Percentiles rank a stretch among this genome's conserved stretches.
These are phyloP conservation scores for Leucoagaricus sp. DNA, from an alignment of 1,284 basidiomycete genomes.

Conservation along the genomic window DNA sequence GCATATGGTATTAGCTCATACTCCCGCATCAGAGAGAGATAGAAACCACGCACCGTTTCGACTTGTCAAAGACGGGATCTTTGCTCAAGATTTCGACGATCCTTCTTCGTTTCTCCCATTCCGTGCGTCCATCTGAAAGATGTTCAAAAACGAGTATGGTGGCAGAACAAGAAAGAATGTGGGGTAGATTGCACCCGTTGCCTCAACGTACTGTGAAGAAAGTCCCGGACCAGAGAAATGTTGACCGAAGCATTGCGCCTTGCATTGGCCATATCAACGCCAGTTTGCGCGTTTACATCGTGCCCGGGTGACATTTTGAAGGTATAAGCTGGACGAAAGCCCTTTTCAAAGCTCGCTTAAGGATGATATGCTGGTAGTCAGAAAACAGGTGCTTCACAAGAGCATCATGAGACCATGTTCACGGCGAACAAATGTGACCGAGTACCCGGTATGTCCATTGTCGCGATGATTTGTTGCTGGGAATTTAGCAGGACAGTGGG, in stretches of 20 bases:
- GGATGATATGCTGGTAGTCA: background rate
- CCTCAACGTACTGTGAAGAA: conserved; percentile 50
- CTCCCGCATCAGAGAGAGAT: background rate
- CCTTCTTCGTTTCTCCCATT: conserved; percentile 50
- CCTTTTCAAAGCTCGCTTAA: background rate
- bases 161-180: background rate
- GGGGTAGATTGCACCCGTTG: conserved; percentile 2
- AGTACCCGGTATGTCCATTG: background rate
- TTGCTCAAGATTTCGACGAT: conserved; percentile 51
- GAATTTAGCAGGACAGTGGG: no score
- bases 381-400: background rate
- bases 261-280: conserved; percentile 50
- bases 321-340: background rate
- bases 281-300: conserved; percentile 47
- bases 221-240: conserved; percentile 41
- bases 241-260: conserved; percentile 43
- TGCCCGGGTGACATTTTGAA: conserved; percentile 16
- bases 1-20: background rate
- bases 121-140: conserved; percentile 43
- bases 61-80: conserved; percentile 70
- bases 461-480: background rate
- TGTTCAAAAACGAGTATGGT: background rate
- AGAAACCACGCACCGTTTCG: conserved; percentile 42
- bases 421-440: background rate
- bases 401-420: background rate